Conservation (phyloP, 2,329 filamentous ascomycete genomes). For the Hymenoscyphus fructigenus region DNA sequence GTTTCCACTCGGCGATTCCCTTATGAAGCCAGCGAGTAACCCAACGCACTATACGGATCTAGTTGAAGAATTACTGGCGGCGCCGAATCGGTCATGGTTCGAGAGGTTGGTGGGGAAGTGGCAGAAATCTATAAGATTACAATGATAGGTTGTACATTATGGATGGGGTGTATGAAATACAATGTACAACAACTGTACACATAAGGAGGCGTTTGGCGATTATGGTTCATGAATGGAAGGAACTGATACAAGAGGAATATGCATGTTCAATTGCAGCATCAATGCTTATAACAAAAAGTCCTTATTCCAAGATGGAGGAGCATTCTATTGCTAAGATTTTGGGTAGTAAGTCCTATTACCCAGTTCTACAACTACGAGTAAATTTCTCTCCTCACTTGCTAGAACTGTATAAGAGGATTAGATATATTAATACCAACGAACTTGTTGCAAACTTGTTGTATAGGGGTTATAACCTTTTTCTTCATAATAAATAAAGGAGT, state of each 20-base stretch:
- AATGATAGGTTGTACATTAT: conserved; percentile 37
- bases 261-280: too few species aligned
- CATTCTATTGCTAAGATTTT: too few species aligned
- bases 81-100: conserved; percentile 56
- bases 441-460: too few species aligned
- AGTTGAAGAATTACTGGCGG: conserved; percentile 61
- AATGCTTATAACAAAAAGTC: too few species aligned
- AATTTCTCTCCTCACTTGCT: too few species aligned
- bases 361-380: too few species aligned
- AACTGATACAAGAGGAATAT: background rate
- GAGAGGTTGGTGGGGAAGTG: conserved; percentile 53
- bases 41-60: conserved; percentile 64
- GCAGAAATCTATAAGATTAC: conserved; percentile 58
- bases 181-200: background rate
- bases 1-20: conserved; percentile 3
- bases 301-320: too few species aligned
- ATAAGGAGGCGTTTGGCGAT: background rate
- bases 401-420: too few species aligned
- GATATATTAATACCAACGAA: too few species aligned
- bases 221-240: background rate
- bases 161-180: background rate
- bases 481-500: too few species aligned
- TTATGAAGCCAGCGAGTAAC: conserved; percentile 60
- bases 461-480: too few species aligned
- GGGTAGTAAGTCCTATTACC: too few species aligned